phyloP scores from a whole-genome alignment of 2,329 filamentous ascomycete species.

The Chalaropsis ovoidea region DNA sequence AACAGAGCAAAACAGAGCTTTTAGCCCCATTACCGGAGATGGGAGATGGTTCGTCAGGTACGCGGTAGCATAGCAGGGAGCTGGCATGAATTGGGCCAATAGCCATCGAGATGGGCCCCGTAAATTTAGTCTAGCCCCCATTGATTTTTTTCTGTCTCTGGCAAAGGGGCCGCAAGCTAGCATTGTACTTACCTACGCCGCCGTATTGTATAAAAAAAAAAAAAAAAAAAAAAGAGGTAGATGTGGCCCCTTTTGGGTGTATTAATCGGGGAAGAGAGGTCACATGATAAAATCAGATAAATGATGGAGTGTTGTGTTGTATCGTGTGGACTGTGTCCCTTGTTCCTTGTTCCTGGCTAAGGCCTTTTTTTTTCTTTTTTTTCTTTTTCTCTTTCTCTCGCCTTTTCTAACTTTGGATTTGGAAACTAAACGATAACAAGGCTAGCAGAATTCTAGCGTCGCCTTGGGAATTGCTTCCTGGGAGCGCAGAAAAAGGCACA shows the following conservation, averaged over 20 bases:
- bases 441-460: neutral
- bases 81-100: neutral
- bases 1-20: neutral
- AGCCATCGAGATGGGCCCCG: neutral
- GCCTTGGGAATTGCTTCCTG: neutral
- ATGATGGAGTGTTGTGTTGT: no score
- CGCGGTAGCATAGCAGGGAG: neutral
- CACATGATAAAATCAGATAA: neutral
- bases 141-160: neutral
- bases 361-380: neutral
- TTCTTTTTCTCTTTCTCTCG: neutral
- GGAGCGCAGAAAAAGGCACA: neutral
- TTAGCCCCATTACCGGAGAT: neutral
- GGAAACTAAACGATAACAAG: neutral
- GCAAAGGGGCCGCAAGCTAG: neutral
- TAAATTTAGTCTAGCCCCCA: neutral
- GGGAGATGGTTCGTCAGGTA: neutral
- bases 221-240: neutral
- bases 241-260: conserved; percentile 6
- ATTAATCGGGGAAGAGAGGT: no score
- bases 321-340: neutral
- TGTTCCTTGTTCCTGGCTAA: neutral
- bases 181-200: neutral
- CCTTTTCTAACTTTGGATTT: neutral
- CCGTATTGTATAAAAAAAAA: neutral